These are phyloP conservation scores for Ascochyta koolunga DNA, from an alignment of 2,329 filamentous ascomycete genomes.

Conservation along the genomic window DNA sequence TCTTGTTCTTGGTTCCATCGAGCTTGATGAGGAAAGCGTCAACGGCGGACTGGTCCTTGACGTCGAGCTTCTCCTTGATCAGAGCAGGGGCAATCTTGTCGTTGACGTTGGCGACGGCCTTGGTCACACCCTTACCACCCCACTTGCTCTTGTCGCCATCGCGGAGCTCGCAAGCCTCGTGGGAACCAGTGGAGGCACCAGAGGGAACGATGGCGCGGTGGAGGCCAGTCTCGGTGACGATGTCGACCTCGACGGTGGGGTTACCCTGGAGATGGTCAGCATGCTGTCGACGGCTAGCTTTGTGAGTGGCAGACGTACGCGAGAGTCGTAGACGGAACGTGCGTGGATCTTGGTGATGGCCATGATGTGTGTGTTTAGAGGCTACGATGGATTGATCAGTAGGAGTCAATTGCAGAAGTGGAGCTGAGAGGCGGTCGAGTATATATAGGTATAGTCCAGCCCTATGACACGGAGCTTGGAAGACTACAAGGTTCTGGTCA, in stretches of 20 bases:
- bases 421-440: slow-evolving; percentile 19
- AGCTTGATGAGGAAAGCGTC: slow-evolving; percentile 60
- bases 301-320: slow-evolving; percentile 46
- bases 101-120: slow-evolving; percentile 63
- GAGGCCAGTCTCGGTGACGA: slow-evolving; percentile 93
- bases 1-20: slow-evolving; percentile 66
- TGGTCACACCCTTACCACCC: slow-evolving; percentile 62
- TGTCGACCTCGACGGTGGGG: slow-evolving; percentile 97
- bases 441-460: slow-evolving; percentile 31
- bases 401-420: slow-evolving; percentile 33
- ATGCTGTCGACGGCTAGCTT: neutral
- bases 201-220: slow-evolving; percentile 98
- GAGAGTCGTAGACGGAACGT: slow-evolving; percentile 95
- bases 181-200: slow-evolving; percentile 79
- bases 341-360: slow-evolving; percentile 64
- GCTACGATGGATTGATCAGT: slow-evolving; percentile 20
- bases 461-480: slow-evolving; percentile 19
- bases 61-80: slow-evolving; percentile 60
- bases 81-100: slow-evolving; percentile 61
- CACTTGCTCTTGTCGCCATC: slow-evolving; percentile 61
- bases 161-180: slow-evolving; percentile 61
- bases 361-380: slow-evolving; percentile 66
- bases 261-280: slow-evolving; percentile 63
- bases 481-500: slow-evolving; percentile 10
- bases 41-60: slow-evolving; percentile 61